These are phyloP conservation scores for Psilocybe cyanescens DNA, from an alignment of 768 basidiomycete genomes.

Conservation along the genomic window DNA sequence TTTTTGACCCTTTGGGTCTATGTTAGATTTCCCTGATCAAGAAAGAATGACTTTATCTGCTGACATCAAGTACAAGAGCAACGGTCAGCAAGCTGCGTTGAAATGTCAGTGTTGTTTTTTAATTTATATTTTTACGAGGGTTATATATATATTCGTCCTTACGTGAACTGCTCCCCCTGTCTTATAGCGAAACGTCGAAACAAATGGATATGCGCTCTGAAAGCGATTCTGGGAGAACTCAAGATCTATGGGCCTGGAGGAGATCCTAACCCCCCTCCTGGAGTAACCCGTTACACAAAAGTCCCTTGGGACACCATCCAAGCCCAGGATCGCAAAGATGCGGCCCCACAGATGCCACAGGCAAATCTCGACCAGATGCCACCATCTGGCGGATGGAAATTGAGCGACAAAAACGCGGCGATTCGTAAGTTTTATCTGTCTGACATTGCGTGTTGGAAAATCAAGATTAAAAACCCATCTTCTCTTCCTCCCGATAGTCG, in stretches of 20 bases:
- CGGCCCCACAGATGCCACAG: constrained; percentile 23
- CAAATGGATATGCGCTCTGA: constrained; percentile 92
- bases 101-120: constrained; percentile 47
- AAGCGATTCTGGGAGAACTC: constrained; percentile 67
- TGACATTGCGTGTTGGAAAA: neutral
- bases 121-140: neutral
- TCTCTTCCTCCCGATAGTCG: constrained; percentile 31
- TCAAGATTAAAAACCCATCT: neutral
- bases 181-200: constrained; percentile 73
- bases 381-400: constrained; percentile 49
- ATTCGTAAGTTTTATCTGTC: constrained; percentile 39
- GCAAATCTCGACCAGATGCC: constrained; percentile 26
- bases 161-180: constrained; percentile 8
- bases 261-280: constrained; percentile 56
- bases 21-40: constrained; percentile 77
- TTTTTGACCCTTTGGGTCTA: constrained; percentile 4
- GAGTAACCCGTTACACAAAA: constrained; percentile 63
- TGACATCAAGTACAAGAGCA: constrained; percentile 89
- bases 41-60: constrained; percentile 75
- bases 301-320: constrained; percentile 74
- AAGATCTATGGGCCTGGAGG: constrained; percentile 72
- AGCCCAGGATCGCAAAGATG: constrained; percentile 40
- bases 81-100: constrained; percentile 78
- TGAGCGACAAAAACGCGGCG: constrained; percentile 55
- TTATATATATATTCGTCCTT: neutral